These are phyloP conservation scores for Pseudozyma thailandica DNA, from an alignment of 1,284 basidiomycete genomes.

Conservation along the genomic window DNA sequence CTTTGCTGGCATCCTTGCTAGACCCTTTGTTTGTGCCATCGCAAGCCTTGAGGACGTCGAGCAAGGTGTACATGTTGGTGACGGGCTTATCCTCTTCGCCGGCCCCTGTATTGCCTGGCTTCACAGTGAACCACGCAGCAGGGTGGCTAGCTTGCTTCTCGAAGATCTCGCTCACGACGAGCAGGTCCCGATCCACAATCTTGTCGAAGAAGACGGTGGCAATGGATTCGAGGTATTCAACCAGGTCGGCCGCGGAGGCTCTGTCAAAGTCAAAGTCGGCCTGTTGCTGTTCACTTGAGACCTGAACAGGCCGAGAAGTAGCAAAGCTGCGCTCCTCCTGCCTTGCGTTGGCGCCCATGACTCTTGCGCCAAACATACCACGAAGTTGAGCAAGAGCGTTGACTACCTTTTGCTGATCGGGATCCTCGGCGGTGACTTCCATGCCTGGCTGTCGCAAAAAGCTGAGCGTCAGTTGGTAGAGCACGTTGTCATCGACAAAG, in stretches of 20 bases:
- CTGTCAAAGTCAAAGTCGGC: constrained; percentile 55
- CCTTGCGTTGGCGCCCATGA: constrained; percentile 54
- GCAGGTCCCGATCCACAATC: constrained; percentile 57
- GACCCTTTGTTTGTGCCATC: constrained; percentile 1
- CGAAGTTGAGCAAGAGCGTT: constrained; percentile 45
- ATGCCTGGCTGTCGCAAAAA: constrained; percentile 49
- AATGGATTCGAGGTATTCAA: constrained; percentile 63
- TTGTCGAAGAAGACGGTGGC: constrained; percentile 61
- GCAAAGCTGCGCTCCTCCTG: constrained; percentile 40
- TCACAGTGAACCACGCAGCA: constrained; percentile 56
- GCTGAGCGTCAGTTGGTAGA: constrained; percentile 49
- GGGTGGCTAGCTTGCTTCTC: constrained; percentile 49
- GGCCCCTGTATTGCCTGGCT: constrained; percentile 10
- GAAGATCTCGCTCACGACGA: constrained; percentile 58
- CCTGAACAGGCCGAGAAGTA: constrained; percentile 19
- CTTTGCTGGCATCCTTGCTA: constrained; percentile 15
- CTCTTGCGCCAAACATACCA: constrained; percentile 33
- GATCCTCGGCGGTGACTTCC: constrained; percentile 39
- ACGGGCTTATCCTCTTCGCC: constrained; percentile 51
- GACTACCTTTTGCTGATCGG: constrained; percentile 48
- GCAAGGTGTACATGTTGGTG: constrained; percentile 61
- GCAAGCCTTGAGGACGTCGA: constrained; percentile 44
- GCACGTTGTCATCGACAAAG: constrained; percentile 59
- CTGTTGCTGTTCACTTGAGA: constrained; percentile 12
- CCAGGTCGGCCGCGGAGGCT: constrained; percentile 45